Conservation (phyloP, 768 basidiomycete genomes). For the Phlegmacium glaucopus region DNA sequence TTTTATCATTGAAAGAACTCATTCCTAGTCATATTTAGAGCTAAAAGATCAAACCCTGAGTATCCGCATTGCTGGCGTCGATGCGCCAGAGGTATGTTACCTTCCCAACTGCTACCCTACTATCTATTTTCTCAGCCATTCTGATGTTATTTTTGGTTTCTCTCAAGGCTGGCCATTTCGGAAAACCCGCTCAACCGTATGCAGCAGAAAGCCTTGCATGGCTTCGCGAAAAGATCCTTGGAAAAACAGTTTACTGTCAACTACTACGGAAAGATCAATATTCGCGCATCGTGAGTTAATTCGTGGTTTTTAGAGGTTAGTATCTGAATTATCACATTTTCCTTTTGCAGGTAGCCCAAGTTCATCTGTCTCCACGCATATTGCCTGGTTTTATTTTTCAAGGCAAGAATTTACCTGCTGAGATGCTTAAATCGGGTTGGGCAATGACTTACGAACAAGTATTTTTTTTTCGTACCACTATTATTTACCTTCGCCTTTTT, state of each 20-base stretch:
- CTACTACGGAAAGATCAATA: constrained; percentile 81
- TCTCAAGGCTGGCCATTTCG: constrained; percentile 75
- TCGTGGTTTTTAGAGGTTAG: too few species aligned
- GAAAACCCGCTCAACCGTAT: constrained; percentile 73
- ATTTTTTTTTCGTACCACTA: neutral
- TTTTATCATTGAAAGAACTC: neutral
- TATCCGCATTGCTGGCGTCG: constrained; percentile 86
- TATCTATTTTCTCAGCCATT: too few species aligned
- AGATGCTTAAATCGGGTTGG: constrained; percentile 81
- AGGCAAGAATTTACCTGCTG: constrained; percentile 52
- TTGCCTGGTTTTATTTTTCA: constrained; percentile 46
- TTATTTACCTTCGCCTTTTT: neutral
- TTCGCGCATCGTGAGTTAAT: constrained; percentile 63
- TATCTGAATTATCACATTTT: too few species aligned
- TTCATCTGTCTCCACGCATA: constrained; percentile 49
- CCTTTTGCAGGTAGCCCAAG: constrained; percentile 58
- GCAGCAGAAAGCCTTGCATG: constrained; percentile 72
- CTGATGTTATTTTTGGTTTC: too few species aligned
- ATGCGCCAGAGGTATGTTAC: constrained; percentile 79
- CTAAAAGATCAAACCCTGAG: constrained; percentile 81
- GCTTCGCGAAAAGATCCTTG: constrained; percentile 55
- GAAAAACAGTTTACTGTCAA: constrained; percentile 67
- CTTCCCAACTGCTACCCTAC: neutral
- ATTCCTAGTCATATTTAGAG: constrained; percentile 35
- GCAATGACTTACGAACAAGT: constrained; percentile 72